Percentiles rank a stretch among this genome's conserved stretches.
These are phyloP conservation scores for Hymenotorrendiella dingleyae DNA, from an alignment of 2,329 filamentous ascomycete genomes.

Conservation along the genomic window DNA sequence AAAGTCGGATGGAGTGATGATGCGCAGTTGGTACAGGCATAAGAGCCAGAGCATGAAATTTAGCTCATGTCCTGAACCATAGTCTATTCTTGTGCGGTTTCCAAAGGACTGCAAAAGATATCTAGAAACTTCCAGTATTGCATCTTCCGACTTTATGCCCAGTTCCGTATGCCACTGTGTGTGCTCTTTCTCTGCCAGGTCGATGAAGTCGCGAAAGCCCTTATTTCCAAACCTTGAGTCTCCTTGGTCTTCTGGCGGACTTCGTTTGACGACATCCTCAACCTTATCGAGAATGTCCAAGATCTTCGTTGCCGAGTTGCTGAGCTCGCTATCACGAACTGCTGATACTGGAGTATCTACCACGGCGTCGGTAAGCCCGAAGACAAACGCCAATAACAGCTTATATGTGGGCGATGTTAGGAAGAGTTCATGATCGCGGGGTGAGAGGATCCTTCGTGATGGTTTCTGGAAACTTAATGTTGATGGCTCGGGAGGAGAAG, in stretches of 20 bases:
- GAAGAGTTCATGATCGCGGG: conserved; percentile 75
- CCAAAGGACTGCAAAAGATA: conserved; percentile 84
- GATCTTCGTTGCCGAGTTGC: conserved; percentile 56
- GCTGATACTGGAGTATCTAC: conserved; percentile 62
- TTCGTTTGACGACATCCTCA: conserved; percentile 57
- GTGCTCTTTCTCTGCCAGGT: conserved; percentile 51
- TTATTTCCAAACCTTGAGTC: conserved; percentile 95
- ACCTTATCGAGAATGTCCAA: conserved; percentile 65
- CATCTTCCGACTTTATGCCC: conserved; percentile 44
- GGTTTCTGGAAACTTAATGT: conserved; percentile 60
- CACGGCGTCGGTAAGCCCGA: conserved; percentile 78
- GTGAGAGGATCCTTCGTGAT: conserved; percentile 73
- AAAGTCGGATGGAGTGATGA: conserved; percentile 63
- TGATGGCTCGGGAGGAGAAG: conserved; percentile 57
- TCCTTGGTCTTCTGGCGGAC: conserved; percentile 77
- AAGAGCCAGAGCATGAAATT: conserved; percentile 97
- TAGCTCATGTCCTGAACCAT: conserved; percentile 93
- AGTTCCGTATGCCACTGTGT: conserved; percentile 58
- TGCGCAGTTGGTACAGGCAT: conserved; percentile 75
- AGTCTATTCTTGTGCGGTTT: conserved; percentile 83
- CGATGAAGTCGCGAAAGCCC: conserved; percentile 77
- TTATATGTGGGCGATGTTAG: conserved; percentile 68
- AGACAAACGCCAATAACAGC: conserved; percentile 78
- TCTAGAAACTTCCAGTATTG: conserved; percentile 65
- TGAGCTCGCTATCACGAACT: conserved; percentile 48